phyloP scores from a whole-genome alignment of 2,329 filamentous ascomycete species.

The Colletotrichum orchidophilum region DNA sequence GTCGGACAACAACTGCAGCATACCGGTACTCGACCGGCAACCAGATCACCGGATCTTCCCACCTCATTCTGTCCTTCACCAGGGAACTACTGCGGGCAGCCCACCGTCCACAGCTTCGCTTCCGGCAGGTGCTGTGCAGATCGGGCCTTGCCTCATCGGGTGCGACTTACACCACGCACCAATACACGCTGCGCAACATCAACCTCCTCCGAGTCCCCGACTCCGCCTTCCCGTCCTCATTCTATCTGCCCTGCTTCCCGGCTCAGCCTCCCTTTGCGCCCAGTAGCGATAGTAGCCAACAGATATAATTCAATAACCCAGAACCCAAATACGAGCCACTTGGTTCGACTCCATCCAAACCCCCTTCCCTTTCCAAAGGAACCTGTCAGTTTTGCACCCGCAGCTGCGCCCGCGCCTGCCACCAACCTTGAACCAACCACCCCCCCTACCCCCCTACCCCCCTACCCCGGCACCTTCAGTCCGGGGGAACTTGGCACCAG shows the following conservation, averaged over 20 bases:
- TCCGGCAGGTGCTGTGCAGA: neutral
- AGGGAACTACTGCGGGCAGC: neutral
- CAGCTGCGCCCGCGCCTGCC: constrained; percentile 12
- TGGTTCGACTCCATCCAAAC: too few relatives aligned
- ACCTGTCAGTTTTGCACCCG: neutral
- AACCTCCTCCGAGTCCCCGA: neutral
- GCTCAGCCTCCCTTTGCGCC: constrained; percentile 19
- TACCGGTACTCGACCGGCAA: neutral
- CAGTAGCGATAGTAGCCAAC: neutral
- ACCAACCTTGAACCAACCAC: constrained; percentile 19
- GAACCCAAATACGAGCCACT: neutral
- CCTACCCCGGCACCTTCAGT: constrained; percentile 35
- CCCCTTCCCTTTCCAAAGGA: neutral
- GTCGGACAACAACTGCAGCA: neutral
- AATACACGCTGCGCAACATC: neutral
- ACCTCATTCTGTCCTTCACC: neutral
- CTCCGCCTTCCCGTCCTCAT: neutral
- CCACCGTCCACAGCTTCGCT: neutral
- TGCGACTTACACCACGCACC: constrained; percentile 13
- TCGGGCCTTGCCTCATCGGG: constrained; percentile 5
- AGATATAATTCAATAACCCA: neutral
- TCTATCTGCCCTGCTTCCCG: neutral
- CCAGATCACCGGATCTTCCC: neutral
- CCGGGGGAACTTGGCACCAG: constrained; percentile 27
- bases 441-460: too few relatives aligned